A percentile compares a stretch with the other conserved stretches of the same genome.
These are phyloP conservation scores for Urostyla sp. DNA, from an alignment of 73 alveolate genomes.

Conservation along the genomic window DNA sequence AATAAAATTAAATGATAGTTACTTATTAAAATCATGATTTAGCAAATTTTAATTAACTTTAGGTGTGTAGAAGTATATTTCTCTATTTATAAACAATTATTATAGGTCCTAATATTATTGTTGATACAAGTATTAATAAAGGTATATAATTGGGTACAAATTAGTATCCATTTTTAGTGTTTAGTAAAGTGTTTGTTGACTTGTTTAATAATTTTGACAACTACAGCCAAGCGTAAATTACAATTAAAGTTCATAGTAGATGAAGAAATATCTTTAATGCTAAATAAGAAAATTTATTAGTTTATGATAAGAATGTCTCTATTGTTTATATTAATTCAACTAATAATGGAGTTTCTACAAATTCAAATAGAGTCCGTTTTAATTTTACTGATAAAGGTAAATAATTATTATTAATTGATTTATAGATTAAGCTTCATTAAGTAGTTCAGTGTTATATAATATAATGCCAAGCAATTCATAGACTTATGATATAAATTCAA, in stretches of 20 bases:
- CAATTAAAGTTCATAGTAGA: not conserved
- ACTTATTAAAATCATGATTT: conserved; percentile 3
- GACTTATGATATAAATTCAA: not conserved
- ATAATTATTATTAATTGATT: not conserved
- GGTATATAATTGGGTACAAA: not conserved
- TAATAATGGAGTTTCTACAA: too few relatives aligned
- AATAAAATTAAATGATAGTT: not conserved
- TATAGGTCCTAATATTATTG: not conserved
- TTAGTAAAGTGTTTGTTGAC: conserved; percentile 26
- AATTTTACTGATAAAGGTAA: conserved; percentile 36
- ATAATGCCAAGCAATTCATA: not conserved
- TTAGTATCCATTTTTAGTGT: not conserved
- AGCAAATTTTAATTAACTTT: not conserved
- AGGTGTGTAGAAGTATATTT: conserved; percentile 30
- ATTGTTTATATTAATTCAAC: not conserved
- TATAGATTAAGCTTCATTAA: not conserved
- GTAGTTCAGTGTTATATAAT: not conserved
- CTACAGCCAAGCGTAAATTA: not conserved
- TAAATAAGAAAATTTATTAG: conserved; percentile 5
- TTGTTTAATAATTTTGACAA: conserved; percentile 8
- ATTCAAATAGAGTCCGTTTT: not conserved
- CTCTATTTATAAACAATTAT: not conserved
- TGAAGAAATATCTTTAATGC: not conserved
- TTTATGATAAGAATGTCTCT: conserved; percentile 1
- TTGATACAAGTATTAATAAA: not conserved